Percentiles rank a stretch among this genome's conserved stretches.
phyloP scores from a whole-genome alignment of 208 protist genomes.

The Leishmania major region DNA sequence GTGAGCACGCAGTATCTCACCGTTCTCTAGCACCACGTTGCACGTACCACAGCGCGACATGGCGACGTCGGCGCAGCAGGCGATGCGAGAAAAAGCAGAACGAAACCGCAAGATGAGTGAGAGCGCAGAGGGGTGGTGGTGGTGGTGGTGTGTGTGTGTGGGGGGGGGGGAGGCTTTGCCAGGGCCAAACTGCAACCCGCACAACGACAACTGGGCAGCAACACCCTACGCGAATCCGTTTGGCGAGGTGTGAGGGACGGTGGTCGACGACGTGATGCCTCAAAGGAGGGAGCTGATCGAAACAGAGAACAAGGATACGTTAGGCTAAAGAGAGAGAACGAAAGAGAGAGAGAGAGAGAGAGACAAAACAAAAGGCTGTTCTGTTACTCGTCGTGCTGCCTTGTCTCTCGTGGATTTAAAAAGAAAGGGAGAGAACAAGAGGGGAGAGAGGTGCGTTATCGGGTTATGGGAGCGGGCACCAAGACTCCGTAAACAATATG shows the following conservation, averaged over 20 bases:
- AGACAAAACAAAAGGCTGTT: not conserved
- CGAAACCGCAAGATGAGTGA: not conserved
- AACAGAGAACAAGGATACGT: not conserved
- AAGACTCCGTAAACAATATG: too few species aligned
- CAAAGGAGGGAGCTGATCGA: not conserved
- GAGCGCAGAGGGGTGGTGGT: not conserved
- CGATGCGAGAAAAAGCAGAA: not conserved
- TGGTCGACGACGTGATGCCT: not conserved
- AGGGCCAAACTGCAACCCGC: not conserved
- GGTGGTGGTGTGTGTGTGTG: too few species aligned
- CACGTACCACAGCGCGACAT: conserved; percentile 85
- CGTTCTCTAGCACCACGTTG: conserved; percentile 55
- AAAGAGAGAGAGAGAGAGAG: not conserved
- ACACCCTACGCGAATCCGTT: not conserved
- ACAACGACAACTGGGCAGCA: not conserved
- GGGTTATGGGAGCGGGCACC: too few species aligned
- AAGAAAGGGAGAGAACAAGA: not conserved
- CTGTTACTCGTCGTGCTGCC: not conserved
- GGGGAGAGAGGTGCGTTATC: not conserved
- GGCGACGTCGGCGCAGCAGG: not conserved
- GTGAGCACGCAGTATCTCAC: conserved; percentile 61
- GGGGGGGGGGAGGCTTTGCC: not conserved
- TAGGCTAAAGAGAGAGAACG: not conserved
- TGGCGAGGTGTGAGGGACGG: not conserved
- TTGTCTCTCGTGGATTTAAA: not conserved